phyloP scores from a whole-genome alignment of 2,329 filamentous ascomycete species.

The Phyllosticta citriasiana region DNA sequence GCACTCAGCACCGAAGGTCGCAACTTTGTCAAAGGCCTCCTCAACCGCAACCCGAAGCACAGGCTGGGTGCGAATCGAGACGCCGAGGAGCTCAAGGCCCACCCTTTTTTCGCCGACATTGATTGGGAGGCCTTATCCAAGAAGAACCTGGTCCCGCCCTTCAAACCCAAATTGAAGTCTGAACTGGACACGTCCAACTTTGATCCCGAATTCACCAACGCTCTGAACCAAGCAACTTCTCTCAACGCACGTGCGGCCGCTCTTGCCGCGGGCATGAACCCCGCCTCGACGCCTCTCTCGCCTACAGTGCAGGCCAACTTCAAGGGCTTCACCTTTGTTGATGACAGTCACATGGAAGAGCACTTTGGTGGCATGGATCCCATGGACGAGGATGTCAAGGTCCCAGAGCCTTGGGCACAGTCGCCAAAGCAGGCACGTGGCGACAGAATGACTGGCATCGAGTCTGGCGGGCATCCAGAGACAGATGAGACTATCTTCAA shows the following conservation, averaged over 20 bases:
- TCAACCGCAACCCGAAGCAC: slow-evolving; percentile 96
- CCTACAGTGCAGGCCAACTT: slow-evolving; percentile 97
- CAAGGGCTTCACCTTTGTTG: slow-evolving; percentile 97
- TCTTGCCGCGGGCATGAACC: slow-evolving; percentile 68
- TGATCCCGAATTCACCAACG: slow-evolving; percentile 96
- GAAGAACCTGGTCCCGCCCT: slow-evolving; percentile 90
- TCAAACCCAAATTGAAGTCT: slow-evolving; percentile 94
- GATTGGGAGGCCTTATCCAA: slow-evolving; percentile 82
- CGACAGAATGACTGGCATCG: slow-evolving; percentile 42
- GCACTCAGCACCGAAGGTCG: slow-evolving; percentile 88
- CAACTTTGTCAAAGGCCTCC: slow-evolving; percentile 94
- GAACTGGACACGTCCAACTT: slow-evolving; percentile 97
- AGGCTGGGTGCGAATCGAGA: slow-evolving; percentile 83
- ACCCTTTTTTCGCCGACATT: slow-evolving; percentile 89
- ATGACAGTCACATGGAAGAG: slow-evolving; percentile 88
- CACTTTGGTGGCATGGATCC: slow-evolving; percentile 48
- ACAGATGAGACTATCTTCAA: slow-evolving; percentile 39
- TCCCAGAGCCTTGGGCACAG: slow-evolving; percentile 32
- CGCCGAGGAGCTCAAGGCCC: slow-evolving; percentile 85
- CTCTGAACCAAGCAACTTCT: slow-evolving; percentile 68
- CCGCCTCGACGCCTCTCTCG: slow-evolving; percentile 82
- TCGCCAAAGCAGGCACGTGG: slow-evolving; percentile 22
- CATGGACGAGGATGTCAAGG: slow-evolving; percentile 33
- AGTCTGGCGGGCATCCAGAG: slow-evolving; percentile 30
- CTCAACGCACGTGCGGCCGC: slow-evolving; percentile 86